Percentiles rank a stretch among this genome's conserved stretches.
These are phyloP conservation scores for Stagonosporopsis cucurbitacearum DNA, from an alignment of 2,329 filamentous ascomycete species.

Conservation along the genomic window DNA sequence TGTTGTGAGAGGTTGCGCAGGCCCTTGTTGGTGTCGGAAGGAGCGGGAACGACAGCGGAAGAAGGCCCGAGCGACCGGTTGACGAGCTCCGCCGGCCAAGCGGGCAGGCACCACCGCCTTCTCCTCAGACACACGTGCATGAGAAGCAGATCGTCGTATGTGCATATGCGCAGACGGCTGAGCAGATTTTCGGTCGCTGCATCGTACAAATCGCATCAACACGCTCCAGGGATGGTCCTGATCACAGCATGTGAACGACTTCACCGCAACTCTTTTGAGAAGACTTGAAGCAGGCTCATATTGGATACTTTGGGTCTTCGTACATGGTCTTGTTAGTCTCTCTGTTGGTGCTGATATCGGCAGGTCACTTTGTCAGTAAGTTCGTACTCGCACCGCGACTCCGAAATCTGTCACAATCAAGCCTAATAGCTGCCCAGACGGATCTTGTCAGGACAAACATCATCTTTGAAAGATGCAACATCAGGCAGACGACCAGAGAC, in stretches of 20 bases:
- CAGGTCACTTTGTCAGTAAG: too few species aligned
- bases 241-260: conserved; percentile 22
- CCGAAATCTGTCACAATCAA: conserved; percentile 6
- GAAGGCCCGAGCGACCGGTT: conserved; percentile 37
- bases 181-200: not conserved
- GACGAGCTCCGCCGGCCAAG: conserved; percentile 29
- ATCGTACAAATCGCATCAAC: conserved; percentile 14
- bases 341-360: too few species aligned
- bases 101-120: conserved; percentile 20
- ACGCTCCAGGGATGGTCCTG: conserved; percentile 8
- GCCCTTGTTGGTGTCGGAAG: conserved; percentile 37
- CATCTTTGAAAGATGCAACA: not conserved
- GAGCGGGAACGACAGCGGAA: conserved; percentile 37
- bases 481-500: conserved; percentile 9
- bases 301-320: conserved; percentile 19
- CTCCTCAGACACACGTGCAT: conserved; percentile 25
- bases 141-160: conserved; percentile 17
- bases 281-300: conserved; percentile 13
- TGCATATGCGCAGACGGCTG: conserved; percentile 13
- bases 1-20: conserved; percentile 35
- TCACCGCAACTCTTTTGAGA: conserved; percentile 18
- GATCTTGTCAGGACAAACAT: not conserved
- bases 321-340: too few species aligned
- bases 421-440: not conserved
- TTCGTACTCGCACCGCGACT: conserved; percentile 20